Base-by-base conservation (phyloP, 2,329 filamentous ascomycete genomes). In the Fusarium longipes region DNA sequence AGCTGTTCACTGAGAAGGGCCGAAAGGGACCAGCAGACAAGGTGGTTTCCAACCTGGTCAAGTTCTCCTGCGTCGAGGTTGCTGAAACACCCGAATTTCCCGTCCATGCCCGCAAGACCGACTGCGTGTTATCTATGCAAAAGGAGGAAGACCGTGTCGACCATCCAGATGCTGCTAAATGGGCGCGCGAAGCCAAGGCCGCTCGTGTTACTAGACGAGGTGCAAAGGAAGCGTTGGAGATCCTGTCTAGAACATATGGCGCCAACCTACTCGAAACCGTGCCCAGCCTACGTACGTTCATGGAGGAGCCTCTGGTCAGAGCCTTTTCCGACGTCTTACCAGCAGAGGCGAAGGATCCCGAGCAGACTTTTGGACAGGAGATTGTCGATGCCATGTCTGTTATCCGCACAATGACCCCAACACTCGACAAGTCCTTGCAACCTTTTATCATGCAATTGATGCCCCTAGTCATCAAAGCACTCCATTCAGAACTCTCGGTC, bases 71-170 rank as follows among this genome's bases (percentile, higher is more conserved):
- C 75, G 93, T 97, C 74, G 96, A 99, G 76, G 97, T 96, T 2
- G 95, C 96, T 1, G 96, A 99, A 78, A 99, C 96, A 0, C 96
- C 96, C 0, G 96, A 98, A 74, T 98, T 98, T 76, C 88, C 90
- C 6, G 90, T 92, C 27, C 96, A 98, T 73, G 91, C 91, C 3
- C 78, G 83, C 40, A 90, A 96, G 74, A 91, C 90, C 43, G 89
- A 89, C 67, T 90, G 91, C 15, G 96, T 99, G 56, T 81, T 99
- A 17, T 98, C 96, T 0, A 89, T 99, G 78, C 93, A 95, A 71
- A 99, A 99, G 79, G 96, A 99, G 76, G 96, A 99, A 79, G 96
- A 99, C 74, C 87, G 96, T 42, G 90, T 94, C 68, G 96, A 99
- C 72, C 94, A 97, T 73, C 88, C 91, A 1, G 95, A 98, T 80